phyloP scores from a whole-genome alignment of 2,329 filamentous ascomycete genomes.

The Ascochyta rabiei region DNA sequence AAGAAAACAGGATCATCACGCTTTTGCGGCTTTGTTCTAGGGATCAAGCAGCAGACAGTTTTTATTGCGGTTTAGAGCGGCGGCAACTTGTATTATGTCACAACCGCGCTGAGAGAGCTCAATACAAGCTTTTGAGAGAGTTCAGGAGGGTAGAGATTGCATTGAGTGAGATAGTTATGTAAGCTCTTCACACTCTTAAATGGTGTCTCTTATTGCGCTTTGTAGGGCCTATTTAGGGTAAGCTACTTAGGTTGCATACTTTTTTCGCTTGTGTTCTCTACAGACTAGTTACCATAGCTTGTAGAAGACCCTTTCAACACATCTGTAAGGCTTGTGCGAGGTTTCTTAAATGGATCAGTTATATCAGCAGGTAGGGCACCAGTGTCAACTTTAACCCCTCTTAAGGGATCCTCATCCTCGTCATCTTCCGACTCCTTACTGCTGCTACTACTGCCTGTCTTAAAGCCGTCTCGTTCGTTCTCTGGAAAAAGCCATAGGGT shows the following conservation, averaged over 20 bases:
- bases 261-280: neutral
- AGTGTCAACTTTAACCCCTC: neutral
- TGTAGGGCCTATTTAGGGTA: neutral
- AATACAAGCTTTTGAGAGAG: neutral
- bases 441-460: neutral
- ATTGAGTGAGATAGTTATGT: neutral
- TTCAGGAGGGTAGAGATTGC: neutral
- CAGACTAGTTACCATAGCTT: neutral
- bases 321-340: no score
- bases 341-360: neutral
- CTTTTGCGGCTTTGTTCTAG: neutral
- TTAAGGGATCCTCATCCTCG: neutral
- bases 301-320: no score
- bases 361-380: neutral
- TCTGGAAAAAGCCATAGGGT: neutral
- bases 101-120: neutral
- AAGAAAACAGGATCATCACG: neutral
- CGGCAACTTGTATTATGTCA: neutral
- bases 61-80: neutral
- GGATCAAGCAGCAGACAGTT: neutral
- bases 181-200: neutral
- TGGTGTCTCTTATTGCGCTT: neutral
- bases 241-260: neutral
- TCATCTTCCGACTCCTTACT: neutral
- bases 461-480: neutral